A percentile compares a stretch with the other conserved stretches of the same genome.
Evolutionary conservation across 2,329 filamentous ascomycete species (phyloP).

Genomic region (Pleurostoma richardsiae): DNA sequence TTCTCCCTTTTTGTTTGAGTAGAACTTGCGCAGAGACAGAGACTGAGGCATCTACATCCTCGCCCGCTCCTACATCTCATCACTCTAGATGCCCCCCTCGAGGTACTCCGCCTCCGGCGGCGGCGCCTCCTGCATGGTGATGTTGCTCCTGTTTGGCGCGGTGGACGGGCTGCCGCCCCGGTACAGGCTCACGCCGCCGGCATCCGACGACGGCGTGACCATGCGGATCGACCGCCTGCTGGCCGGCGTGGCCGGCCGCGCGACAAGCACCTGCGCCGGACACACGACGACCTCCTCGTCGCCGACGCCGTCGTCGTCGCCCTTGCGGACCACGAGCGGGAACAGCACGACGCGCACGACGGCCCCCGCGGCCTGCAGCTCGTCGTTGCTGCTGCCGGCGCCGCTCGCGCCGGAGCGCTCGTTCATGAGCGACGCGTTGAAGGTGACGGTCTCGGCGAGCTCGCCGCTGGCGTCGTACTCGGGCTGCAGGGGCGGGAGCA

Average conservation of each 20-base stretch:
- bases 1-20: background rate
- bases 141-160: constrained; percentile 23
- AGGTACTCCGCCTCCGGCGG: constrained; percentile 21
- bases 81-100: constrained; percentile 22
- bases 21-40: background rate
- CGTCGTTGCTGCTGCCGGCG: constrained; percentile 58
- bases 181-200: constrained; percentile 36
- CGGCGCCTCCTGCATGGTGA: constrained; percentile 23
- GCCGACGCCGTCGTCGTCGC: constrained; percentile 78
- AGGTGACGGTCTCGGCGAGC: constrained; percentile 77
- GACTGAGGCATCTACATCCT: background rate
- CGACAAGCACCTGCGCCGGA: constrained; percentile 88
- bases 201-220: constrained; percentile 46
- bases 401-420: constrained; percentile 67
- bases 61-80: background rate
- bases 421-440: constrained; percentile 93
- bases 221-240: constrained; percentile 23
- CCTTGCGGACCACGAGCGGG: constrained; percentile 93
- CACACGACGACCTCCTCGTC: constrained; percentile 95
- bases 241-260: constrained; percentile 34
- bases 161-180: constrained; percentile 20
- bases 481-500: constrained; percentile 91
- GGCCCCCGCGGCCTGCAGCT: constrained; percentile 69
- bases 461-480: constrained; percentile 94
- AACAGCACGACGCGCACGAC: constrained; percentile 91